These are phyloP conservation scores for Magnusiomyces starmeri DNA, from an alignment of 1,139 yeast genomes.

Conservation along the genomic window DNA sequence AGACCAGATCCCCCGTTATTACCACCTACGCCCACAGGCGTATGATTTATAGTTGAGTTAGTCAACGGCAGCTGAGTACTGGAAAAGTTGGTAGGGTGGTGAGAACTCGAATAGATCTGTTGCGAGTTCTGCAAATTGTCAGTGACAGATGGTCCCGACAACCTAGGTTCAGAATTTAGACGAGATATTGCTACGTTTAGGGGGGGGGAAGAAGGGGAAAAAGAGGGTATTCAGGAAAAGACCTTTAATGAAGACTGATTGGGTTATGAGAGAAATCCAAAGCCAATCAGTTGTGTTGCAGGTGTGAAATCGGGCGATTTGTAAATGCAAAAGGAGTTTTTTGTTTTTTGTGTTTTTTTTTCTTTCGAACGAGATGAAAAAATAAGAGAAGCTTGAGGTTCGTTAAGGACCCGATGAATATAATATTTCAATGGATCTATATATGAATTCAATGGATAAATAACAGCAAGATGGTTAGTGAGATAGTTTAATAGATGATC, in stretches of 20 bases:
- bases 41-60: conserved; percentile 1
- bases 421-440: too few species aligned
- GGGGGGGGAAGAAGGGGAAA: background rate
- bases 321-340: too few species aligned
- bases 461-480: too few species aligned
- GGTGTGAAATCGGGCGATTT: too few species aligned
- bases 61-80: background rate
- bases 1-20: conserved; percentile 5
- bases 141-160: background rate
- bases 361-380: too few species aligned
- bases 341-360: too few species aligned
- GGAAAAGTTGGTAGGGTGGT: background rate
- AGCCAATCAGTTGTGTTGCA: too few species aligned
- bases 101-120: background rate
- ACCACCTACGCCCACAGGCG: conserved; percentile 15
- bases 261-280: too few species aligned
- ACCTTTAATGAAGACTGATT: background rate
- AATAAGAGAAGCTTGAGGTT: too few species aligned
- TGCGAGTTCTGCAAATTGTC: background rate
- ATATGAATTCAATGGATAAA: too few species aligned
- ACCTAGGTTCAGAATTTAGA: background rate
- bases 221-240: background rate
- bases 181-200: background rate
- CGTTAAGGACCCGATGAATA: too few species aligned
- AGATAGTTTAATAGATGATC: too few species aligned